A percentile compares a stretch with the other conserved stretches of the same genome.
These are phyloP conservation scores for Camellia lanceoleosa DNA, from an alignment of 148 eudicot genomes.

Conservation along the genomic window DNA sequence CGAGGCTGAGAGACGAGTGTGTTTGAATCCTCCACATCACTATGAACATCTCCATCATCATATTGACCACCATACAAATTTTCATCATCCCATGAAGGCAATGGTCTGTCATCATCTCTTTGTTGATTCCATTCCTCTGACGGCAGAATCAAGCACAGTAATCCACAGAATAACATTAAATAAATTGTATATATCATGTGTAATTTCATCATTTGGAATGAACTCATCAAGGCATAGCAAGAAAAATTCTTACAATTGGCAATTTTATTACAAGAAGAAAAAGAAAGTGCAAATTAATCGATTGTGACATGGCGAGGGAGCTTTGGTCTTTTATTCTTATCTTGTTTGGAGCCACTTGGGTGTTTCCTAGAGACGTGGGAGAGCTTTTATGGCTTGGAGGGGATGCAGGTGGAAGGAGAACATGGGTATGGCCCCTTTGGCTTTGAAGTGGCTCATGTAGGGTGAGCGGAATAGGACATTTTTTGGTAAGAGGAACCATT, in stretches of 20 bases:
- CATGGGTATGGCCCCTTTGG: no score
- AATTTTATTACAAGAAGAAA: no score
- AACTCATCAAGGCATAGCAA: background rate
- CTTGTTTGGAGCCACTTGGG: no score
- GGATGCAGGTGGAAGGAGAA: no score
- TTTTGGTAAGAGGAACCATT: no score
- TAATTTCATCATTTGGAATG: background rate
- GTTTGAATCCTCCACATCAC: slow-evolving; percentile 68
- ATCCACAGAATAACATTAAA: background rate
- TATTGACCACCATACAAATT: slow-evolving; percentile 49
- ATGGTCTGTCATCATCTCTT: slow-evolving; percentile 39
- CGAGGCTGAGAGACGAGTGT: slow-evolving; percentile 89
- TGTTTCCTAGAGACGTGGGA: no score
- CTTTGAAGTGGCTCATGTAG: no score
- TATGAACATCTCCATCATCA: slow-evolving; percentile 63
- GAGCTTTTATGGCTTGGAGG: no score
- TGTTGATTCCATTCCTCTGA: slow-evolving; percentile 36
- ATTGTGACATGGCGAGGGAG: no score
- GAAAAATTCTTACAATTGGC: background rate
- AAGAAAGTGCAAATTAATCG: no score
- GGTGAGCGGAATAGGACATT: no score
- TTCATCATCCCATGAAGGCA: slow-evolving; percentile 73
- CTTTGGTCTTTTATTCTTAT: no score
- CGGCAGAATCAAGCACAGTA: slow-evolving; percentile 13
- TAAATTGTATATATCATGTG: slow-evolving; percentile 9